Evolutionary conservation across 2,329 filamentous ascomycete genomes (phyloP).

Genomic region (Xylaria sp.): DNA sequence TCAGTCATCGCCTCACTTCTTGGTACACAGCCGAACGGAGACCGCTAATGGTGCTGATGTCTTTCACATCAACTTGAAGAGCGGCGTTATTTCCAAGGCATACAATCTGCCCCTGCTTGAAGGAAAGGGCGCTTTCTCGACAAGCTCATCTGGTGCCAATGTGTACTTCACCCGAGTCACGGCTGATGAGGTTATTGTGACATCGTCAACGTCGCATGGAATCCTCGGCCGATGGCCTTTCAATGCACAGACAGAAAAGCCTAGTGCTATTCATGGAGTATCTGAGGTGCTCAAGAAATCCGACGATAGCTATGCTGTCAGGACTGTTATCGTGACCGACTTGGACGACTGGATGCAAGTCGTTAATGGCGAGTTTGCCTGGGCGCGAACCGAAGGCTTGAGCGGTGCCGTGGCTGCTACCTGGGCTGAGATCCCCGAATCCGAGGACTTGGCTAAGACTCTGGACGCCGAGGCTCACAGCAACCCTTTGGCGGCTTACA

Average conservation of each 20-base stretch:
- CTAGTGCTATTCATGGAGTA: slow-evolving; percentile 58
- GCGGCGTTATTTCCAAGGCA: slow-evolving; percentile 63
- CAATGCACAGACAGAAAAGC: slow-evolving; percentile 38
- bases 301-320: slow-evolving; percentile 64
- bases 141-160: slow-evolving; percentile 70
- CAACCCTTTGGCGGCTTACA: slow-evolving; percentile 73
- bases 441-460: slow-evolving; percentile 70
- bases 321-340: slow-evolving; percentile 65
- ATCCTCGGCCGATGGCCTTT: slow-evolving; percentile 69
- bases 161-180: slow-evolving; percentile 86
- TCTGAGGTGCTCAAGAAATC: slow-evolving; percentile 77
- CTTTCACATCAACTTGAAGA: slow-evolving; percentile 73
- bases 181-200: slow-evolving; percentile 64
- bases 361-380: slow-evolving; percentile 73
- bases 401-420: slow-evolving; percentile 72
- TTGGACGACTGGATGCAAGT: slow-evolving; percentile 75
- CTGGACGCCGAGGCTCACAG: slow-evolving; percentile 82
- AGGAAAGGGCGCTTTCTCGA: slow-evolving; percentile 70
- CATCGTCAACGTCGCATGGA: slow-evolving; percentile 72
- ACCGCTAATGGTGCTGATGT: slow-evolving; percentile 75
- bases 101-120: slow-evolving; percentile 71
- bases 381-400: slow-evolving; percentile 77
- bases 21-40: slow-evolving; percentile 72
- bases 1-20: slow-evolving; percentile 72
- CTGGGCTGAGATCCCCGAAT: slow-evolving; percentile 71